phyloP scores from a whole-genome alignment of 2,329 filamentous ascomycete genomes.

The Aspergillus sp. region DNA sequence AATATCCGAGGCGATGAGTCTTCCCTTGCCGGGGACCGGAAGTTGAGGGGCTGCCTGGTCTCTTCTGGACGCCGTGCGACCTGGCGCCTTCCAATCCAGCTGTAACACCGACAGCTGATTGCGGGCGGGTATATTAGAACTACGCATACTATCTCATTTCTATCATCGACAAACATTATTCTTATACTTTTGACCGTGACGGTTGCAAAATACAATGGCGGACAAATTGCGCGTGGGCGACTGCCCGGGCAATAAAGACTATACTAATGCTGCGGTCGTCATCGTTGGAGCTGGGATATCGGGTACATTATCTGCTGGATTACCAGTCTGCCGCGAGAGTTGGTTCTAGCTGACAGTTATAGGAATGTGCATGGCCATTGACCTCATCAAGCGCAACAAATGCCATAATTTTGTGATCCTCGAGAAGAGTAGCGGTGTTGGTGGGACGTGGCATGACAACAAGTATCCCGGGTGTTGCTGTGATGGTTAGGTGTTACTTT shows the following conservation, averaged over 20 bases:
- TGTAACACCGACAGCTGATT: no score
- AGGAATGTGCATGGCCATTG: constrained; percentile 59
- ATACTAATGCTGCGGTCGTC: constrained; percentile 54
- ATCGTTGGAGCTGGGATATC: constrained; percentile 59
- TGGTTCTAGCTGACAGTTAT: neutral
- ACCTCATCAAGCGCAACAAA: constrained; percentile 52
- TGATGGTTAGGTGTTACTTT: constrained; percentile 38
- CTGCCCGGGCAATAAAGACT: constrained; percentile 48
- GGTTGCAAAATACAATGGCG: neutral
- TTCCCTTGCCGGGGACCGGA: neutral
- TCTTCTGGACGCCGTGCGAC: neutral
- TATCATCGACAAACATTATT: neutral
- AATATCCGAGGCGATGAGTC: neutral
- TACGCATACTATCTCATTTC: neutral
- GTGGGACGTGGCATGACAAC: constrained; percentile 58
- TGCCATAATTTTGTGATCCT: constrained; percentile 55
- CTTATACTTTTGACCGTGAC: neutral
- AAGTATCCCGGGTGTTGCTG: constrained; percentile 59
- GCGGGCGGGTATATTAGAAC: neutral
- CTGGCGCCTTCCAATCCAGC: neutral
- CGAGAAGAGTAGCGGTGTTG: constrained; percentile 55
- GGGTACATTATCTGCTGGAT: constrained; percentile 30
- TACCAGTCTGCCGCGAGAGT: neutral
- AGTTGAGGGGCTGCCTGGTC: neutral
- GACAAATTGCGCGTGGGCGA: neutral